These are phyloP conservation scores for Sclerotiophoma versabilis DNA, from an alignment of 2,329 filamentous ascomycete species.

Conservation along the genomic window DNA sequence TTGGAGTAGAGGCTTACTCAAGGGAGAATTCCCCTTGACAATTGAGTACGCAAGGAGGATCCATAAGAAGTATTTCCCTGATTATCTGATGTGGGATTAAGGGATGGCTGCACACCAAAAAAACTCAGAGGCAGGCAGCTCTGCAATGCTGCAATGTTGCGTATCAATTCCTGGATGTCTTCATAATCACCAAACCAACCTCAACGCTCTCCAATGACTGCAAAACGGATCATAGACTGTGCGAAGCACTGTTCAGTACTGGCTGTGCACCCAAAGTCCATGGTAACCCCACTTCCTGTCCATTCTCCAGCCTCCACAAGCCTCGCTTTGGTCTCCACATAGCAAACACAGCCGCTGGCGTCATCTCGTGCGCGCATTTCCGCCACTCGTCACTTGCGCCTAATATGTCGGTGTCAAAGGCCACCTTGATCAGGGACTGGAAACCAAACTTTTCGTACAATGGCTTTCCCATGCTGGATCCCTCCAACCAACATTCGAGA, in stretches of 20 bases:
- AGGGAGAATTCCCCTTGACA: constrained; percentile 56
- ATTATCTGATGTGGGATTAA: constrained; percentile 57
- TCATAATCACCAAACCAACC: neutral
- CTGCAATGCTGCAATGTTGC: neutral
- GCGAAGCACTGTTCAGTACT: neutral
- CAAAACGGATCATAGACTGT: neutral
- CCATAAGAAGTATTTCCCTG: constrained; percentile 64
- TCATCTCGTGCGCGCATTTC: constrained; percentile 44
- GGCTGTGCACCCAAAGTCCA: constrained; percentile 25
- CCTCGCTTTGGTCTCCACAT: constrained; percentile 46
- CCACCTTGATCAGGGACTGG: constrained; percentile 36
- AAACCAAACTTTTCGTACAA: constrained; percentile 48
- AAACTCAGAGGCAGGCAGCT: neutral
- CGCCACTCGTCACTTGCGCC: constrained; percentile 42
- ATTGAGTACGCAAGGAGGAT: constrained; percentile 65
- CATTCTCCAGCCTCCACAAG: constrained; percentile 19
- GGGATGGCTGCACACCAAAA: neutral
- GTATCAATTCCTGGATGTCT: neutral
- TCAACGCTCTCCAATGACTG: neutral
- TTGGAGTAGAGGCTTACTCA: constrained; percentile 55
- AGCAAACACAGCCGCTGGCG: constrained; percentile 34
- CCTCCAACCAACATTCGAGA: constrained; percentile 50
- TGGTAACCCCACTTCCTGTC: constrained; percentile 29
- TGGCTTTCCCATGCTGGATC: constrained; percentile 45
- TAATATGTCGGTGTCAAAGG: constrained; percentile 37